Percentiles rank a stretch among this genome's conserved stretches.
Evolutionary conservation across 345 rosid species (phyloP).

Genomic region (Capsella bursapastoris): DNA sequence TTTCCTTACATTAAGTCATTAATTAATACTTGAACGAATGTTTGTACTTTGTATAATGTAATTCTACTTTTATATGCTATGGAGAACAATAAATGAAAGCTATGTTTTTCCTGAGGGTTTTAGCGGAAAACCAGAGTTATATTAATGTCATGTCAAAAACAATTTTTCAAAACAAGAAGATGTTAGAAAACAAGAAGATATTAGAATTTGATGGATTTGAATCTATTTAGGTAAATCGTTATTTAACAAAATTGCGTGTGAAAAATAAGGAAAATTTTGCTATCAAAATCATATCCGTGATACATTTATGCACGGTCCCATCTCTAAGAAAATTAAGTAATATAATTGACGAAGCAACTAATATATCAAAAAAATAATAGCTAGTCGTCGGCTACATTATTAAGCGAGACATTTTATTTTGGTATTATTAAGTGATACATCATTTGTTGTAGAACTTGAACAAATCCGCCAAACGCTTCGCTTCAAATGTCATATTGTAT

Average conservation of each 20-base stretch:
- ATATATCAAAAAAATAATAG: background rate
- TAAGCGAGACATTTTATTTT: background rate
- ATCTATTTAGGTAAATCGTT: background rate
- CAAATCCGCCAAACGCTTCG: conserved; percentile 34
- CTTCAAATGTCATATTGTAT: conserved; percentile 27
- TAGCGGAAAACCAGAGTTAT: background rate
- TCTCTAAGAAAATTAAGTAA: background rate
- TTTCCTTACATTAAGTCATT: conserved; percentile 8
- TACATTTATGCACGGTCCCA: background rate
- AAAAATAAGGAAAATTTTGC: background rate
- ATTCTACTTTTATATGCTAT: background rate
- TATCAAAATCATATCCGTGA: background rate
- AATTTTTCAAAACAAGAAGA: too few relatives aligned
- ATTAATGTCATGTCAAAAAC: background rate
- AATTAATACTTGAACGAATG: conserved; percentile 15
- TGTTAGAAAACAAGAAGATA: background rate
- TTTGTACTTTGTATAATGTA: background rate
- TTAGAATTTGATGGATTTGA: background rate
- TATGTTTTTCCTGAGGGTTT: background rate
- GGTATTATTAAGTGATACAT: background rate
- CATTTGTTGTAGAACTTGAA: conserved; percentile 12
- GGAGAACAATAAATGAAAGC: background rate
- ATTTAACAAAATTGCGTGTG: background rate
- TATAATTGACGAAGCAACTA: background rate
- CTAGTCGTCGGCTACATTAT: conserved; percentile 18